A percentile compares a stretch with the other conserved stretches of the same genome.
Evolutionary conservation across 306 rosid genomes (phyloP).

Genomic region (Abrus pulchellus): DNA sequence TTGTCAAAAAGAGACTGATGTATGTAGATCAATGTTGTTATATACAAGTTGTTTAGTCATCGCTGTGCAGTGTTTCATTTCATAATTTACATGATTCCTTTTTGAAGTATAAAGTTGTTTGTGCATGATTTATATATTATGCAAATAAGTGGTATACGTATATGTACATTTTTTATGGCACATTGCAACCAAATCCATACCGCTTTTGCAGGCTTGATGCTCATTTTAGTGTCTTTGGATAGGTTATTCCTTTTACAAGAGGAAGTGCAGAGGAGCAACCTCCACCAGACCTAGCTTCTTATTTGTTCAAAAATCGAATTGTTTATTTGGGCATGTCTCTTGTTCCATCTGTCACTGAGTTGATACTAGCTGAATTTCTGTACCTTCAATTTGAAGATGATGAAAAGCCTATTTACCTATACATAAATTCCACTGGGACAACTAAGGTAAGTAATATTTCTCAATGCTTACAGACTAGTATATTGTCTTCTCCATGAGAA

Average conservation of each 20-base stretch:
- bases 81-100: not conserved
- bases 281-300: slow-evolving; percentile 95
- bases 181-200: slow-evolving; percentile 1
- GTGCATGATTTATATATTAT: slow-evolving; percentile 24
- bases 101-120: slow-evolving; percentile 16
- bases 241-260: slow-evolving; percentile 91
- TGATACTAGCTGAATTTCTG: slow-evolving; percentile 90
- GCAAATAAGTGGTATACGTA: slow-evolving; percentile 4
- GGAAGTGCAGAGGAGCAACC: slow-evolving; percentile 98
- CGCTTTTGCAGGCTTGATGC: slow-evolving; percentile 35
- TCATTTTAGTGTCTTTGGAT: slow-evolving; percentile 42
- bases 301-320: slow-evolving; percentile 88
- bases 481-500: slow-evolving; percentile 17
- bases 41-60: slow-evolving; percentile 2
- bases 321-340: slow-evolving; percentile 96
- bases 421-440: slow-evolving; percentile 95
- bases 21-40: not conserved
- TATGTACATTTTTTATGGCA: slow-evolving; percentile 23
- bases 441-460: slow-evolving; percentile 69
- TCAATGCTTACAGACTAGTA: slow-evolving; percentile 32
- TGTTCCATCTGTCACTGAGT: slow-evolving; percentile 93
- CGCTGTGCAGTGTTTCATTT: slow-evolving; percentile 27
- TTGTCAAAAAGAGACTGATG: not conserved
- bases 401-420: slow-evolving; percentile 83
- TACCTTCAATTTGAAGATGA: slow-evolving; percentile 91